Percentiles rank a stretch among this genome's conserved stretches.
These are phyloP conservation scores for Symbiodinium natans DNA, from an alignment of 73 alveolate genomes.

Conservation along the genomic window DNA sequence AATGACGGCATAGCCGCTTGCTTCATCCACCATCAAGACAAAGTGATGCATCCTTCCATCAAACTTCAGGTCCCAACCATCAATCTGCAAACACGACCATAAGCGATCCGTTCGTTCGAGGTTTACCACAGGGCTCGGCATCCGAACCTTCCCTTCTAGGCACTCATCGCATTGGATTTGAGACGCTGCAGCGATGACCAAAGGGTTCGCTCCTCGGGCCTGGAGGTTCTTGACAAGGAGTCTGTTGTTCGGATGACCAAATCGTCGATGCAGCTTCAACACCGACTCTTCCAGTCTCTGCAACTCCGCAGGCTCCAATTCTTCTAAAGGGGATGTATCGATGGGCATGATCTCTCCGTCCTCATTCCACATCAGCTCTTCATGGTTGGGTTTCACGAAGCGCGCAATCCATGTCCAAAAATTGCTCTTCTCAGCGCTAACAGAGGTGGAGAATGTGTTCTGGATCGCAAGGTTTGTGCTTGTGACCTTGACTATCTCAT, in stretches of 20 bases:
- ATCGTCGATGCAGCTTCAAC: background rate
- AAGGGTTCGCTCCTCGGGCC: background rate
- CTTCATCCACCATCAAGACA: constrained; percentile 25
- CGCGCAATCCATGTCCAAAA: background rate
- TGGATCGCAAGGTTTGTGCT: background rate
- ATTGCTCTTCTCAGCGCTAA: background rate
- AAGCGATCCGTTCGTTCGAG: background rate
- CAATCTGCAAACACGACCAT: constrained; percentile 24
- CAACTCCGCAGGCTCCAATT: background rate
- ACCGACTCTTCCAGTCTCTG: background rate
- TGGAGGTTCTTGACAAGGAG: background rate
- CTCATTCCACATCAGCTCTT: background rate
- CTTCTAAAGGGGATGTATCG: background rate
- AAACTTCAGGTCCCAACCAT: background rate
- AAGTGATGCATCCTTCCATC: background rate
- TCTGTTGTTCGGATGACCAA: background rate
- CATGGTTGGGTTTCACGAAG: no score
- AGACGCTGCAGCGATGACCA: background rate
- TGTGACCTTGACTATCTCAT: background rate
- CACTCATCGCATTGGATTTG: background rate
- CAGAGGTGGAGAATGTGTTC: background rate
- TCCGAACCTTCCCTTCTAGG: background rate
- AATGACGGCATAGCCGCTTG: background rate
- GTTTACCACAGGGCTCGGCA: background rate
- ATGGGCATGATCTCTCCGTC: background rate